Evolutionary conservation across 768 basidiomycete genomes (phyloP), one percentile per base, ranked within the genome.

Genomic region (Mycena floridula): DNA sequence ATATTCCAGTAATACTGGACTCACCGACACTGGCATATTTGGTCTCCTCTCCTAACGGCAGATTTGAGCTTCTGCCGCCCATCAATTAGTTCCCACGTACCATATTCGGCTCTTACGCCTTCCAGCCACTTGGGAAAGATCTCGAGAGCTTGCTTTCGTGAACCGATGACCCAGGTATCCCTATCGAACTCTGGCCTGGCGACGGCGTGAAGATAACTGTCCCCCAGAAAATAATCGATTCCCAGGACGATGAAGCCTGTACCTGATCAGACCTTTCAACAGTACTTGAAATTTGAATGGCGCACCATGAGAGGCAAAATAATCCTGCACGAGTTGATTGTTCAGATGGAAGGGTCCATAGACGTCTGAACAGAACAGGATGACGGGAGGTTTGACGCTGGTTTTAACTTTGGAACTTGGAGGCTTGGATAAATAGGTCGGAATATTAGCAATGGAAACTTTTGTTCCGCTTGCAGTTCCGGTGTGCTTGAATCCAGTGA

Each of bases 251-350:
- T 58, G 46, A 65, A 74, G 1, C 73, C 72, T 73, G 25, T 15
- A n/a, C n/a, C n/a, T n/a, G n/a, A n/a, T n/a, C n/a, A n/a, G n/a
- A n/a, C n/a, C n/a, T n/a, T n/a, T n/a, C n/a, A n/a, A n/a, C n/a
- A n/a, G n/a, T n/a, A n/a, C n/a, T n/a, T n/a, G n/a, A n/a, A n/a
- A n/a, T n/a, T n/a, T n/a, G n/a, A n/a, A n/a, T n/a, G n/a, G n/a
- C n/a, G 4, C 59, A 83, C 82, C 82, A 16, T 75, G 65, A 7
- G 73, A 62, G 1, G 83, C 81, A 48, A 76, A 81, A 52, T 74
- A 84, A 55, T 85, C 81, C 54, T 82, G 79, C 5, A 85, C 45
- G 20, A 82, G 63, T 57, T 80, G 65, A 39, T 70, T 73, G 57
- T 83, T 84, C 48, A 74, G 41, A 52, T 66, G 79, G 46, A 81